Evolutionary conservation across 2,329 filamentous ascomycete genomes (phyloP).

Genomic region (Leptodontidium sp.): DNA sequence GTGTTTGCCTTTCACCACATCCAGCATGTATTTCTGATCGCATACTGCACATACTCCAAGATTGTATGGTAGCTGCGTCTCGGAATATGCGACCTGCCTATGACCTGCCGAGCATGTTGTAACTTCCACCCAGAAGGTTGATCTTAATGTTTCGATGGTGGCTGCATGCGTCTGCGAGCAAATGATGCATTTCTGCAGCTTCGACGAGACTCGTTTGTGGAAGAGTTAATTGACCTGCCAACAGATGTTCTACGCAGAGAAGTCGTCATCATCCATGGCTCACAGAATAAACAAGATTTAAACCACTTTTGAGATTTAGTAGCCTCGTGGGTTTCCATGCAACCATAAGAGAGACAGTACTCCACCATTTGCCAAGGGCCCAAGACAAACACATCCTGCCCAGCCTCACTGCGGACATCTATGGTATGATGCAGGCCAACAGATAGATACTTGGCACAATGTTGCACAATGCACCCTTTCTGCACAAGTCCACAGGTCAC

Average conservation of each 20-base stretch:
- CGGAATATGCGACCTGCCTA: not conserved
- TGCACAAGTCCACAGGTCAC: not conserved
- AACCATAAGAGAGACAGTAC: too few species aligned
- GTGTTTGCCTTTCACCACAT: constrained; percentile 24
- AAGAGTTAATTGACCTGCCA: constrained; percentile 24
- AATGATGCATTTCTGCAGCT: constrained; percentile 13
- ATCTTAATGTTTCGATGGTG: not conserved
- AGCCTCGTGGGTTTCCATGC: too few species aligned
- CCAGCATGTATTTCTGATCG: constrained; percentile 26
- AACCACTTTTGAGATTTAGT: too few species aligned
- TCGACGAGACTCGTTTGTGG: constrained; percentile 3
- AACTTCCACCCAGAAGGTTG: constrained; percentile 22
- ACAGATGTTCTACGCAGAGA: constrained; percentile 23
- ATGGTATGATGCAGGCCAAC: not conserved
- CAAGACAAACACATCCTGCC: too few species aligned
- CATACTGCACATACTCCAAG: constrained; percentile 21
- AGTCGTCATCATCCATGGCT: constrained; percentile 21
- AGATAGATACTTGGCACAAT: not conserved
- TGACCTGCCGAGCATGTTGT: constrained; percentile 20
- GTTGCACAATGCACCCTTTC: not conserved
- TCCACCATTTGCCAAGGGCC: too few species aligned
- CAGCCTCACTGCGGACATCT: not conserved
- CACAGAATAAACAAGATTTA: too few species aligned
- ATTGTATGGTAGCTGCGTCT: not conserved
- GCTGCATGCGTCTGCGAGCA: not conserved